Conservation (phyloP, 2,329 filamentous ascomycete species). For the Lachnellula arida region DNA sequence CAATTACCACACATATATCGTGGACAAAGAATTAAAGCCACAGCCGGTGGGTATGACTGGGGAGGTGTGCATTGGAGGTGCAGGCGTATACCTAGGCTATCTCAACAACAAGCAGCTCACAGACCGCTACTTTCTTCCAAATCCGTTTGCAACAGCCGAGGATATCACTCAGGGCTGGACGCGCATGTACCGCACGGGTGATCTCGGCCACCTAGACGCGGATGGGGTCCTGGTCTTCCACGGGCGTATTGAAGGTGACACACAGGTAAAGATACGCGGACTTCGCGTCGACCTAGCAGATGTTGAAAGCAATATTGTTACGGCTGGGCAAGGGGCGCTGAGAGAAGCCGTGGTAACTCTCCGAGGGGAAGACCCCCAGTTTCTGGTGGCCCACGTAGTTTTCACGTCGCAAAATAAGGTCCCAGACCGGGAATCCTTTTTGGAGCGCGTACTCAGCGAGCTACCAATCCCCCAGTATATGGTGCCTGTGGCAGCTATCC, state of each 20-base stretch:
- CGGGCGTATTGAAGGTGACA: conserved; percentile 33
- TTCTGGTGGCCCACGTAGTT: conserved; percentile 36
- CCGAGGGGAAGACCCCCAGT: conserved; percentile 17
- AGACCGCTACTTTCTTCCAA: background rate
- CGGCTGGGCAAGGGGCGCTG: background rate
- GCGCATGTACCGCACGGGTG: conserved; percentile 36
- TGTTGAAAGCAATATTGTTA: conserved; percentile 26
- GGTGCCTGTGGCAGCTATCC: conserved; percentile 29
- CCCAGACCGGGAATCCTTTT: background rate
- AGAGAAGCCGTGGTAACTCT: conserved; percentile 24
- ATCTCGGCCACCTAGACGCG: conserved; percentile 32
- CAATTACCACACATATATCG: conserved; percentile 32
- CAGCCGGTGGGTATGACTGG: conserved; percentile 39
- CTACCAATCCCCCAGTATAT: conserved; percentile 34
- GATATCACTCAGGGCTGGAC: background rate
- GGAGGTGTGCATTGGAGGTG: conserved; percentile 39
- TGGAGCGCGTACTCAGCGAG: background rate
- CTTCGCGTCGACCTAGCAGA: conserved; percentile 39
- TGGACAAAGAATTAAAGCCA: conserved; percentile 35
- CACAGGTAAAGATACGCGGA: conserved; percentile 35
- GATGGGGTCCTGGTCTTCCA: conserved; percentile 30
- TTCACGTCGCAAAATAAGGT: conserved; percentile 10
- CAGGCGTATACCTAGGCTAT: conserved; percentile 36
- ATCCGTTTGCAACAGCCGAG: background rate
- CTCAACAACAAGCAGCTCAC: conserved; percentile 24